Evolutionary conservation across 225 moss, liverwort and hornwort species (phyloP).

Genomic region (Asterella californica): DNA sequence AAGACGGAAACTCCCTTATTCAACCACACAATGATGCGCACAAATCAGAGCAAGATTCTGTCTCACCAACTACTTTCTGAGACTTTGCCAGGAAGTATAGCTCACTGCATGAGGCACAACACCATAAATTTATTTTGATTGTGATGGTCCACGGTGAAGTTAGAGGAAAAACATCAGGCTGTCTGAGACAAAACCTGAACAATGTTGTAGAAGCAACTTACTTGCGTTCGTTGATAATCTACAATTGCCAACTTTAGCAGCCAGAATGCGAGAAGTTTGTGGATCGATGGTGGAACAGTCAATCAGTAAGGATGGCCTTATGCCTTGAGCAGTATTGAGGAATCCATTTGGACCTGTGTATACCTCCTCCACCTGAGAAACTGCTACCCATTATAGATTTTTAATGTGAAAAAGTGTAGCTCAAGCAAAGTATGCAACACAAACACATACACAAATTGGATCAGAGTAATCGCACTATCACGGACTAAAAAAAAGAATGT

Average conservation of each 20-base stretch:
- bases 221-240: slow-evolving; percentile 50
- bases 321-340: slow-evolving; percentile 33
- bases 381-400: slow-evolving; percentile 1
- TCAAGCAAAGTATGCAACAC: neutral
- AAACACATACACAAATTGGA: neutral
- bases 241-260: slow-evolving; percentile 56
- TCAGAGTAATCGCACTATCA: neutral
- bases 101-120: too few relatives aligned
- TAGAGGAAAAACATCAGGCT: too few relatives aligned
- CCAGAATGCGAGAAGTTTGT: slow-evolving; percentile 63
- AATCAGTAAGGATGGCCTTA: slow-evolving; percentile 83
- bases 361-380: slow-evolving; percentile 76
- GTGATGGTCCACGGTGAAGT: too few relatives aligned
- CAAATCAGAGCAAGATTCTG: neutral
- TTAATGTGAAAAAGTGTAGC: neutral
- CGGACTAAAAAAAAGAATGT: neutral
- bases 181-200: neutral
- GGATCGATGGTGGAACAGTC: slow-evolving; percentile 95
- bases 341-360: slow-evolving; percentile 72
- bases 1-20: neutral
- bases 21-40: neutral
- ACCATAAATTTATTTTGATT: too few relatives aligned
- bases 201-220: slow-evolving; percentile 26
- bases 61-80: neutral
- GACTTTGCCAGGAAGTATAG: neutral